A percentile compares a stretch with the other conserved stretches of the same genome.
Conservation (phyloP, 306 rosid species). For the Neltuma alba region DNA sequence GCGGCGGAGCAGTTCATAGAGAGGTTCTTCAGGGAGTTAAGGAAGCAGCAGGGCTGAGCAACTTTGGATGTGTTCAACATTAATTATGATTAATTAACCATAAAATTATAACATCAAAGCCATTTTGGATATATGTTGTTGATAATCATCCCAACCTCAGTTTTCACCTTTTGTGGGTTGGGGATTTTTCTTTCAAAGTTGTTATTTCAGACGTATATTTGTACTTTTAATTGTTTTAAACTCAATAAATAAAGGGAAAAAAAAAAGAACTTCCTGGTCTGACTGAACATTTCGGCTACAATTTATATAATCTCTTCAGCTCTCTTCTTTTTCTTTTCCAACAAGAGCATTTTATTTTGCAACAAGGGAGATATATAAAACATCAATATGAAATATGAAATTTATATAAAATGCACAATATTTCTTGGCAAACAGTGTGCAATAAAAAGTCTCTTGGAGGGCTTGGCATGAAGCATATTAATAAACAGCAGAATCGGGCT, state of each 20-base stretch:
- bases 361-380: background rate
- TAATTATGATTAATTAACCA: background rate
- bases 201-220: background rate
- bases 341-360: background rate
- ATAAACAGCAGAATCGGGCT: too few species aligned
- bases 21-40: conserved; percentile 65
- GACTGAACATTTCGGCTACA: background rate
- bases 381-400: too few species aligned
- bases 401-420: too few species aligned
- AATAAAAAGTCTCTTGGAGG: too few species aligned
- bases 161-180: background rate
- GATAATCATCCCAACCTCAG: background rate
- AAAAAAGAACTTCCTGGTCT: background rate
- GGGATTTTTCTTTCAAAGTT: background rate
- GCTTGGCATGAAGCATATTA: too few species aligned
- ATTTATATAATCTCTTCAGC: background rate
- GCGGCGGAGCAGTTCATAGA: conserved; percentile 85
- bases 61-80: background rate
- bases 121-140: background rate
- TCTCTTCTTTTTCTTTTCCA: background rate
- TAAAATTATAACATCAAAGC: too few species aligned
- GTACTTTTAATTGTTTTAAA: background rate
- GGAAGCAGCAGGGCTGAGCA: conserved; percentile 46
- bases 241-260: background rate
- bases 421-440: too few species aligned